A percentile compares a stretch with the other conserved stretches of the same genome.
phyloP scores from a whole-genome alignment of 176 grass and related monocot species.

The Themeda triandra region DNA sequence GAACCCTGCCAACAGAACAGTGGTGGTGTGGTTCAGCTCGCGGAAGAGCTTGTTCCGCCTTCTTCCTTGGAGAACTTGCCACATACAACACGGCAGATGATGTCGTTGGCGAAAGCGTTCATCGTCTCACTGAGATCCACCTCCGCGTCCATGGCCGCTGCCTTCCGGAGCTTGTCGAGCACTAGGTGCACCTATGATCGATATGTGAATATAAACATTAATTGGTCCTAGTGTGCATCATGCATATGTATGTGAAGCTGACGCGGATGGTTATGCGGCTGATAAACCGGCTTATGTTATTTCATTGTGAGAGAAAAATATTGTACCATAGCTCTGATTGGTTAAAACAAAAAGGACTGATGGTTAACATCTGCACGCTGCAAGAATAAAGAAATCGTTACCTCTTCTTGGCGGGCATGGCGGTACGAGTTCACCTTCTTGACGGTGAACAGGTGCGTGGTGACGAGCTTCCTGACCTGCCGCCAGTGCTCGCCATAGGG shows the following conservation, averaged over 20 bases:
- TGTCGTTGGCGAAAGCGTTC: not conserved
- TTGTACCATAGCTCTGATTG: no score
- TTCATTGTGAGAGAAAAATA: no score
- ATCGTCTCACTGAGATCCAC: not conserved
- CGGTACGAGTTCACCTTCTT: not conserved
- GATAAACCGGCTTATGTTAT: no score
- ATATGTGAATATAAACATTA: no score
- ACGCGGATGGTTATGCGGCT: no score
- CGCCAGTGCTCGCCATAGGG: conserved; percentile 40
- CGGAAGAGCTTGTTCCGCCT: conserved; percentile 8
- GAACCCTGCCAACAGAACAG: not conserved
- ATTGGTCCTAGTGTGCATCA: no score
- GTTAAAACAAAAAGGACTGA: no score
- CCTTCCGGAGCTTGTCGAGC: not conserved
- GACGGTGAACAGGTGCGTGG: not conserved
- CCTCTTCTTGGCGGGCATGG: not conserved
- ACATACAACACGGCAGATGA: not conserved
- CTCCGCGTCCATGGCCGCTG: not conserved
- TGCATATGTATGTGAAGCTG: no score
- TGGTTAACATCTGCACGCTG: no score
- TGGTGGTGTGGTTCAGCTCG: not conserved
- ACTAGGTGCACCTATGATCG: not conserved
- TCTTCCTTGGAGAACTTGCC: not conserved
- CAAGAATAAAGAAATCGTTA: not conserved
- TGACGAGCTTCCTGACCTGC: conserved; percentile 4